Evolutionary conservation across 805 yeast genomes (phyloP).

Genomic region (Saturnispora ahearnii): DNA sequence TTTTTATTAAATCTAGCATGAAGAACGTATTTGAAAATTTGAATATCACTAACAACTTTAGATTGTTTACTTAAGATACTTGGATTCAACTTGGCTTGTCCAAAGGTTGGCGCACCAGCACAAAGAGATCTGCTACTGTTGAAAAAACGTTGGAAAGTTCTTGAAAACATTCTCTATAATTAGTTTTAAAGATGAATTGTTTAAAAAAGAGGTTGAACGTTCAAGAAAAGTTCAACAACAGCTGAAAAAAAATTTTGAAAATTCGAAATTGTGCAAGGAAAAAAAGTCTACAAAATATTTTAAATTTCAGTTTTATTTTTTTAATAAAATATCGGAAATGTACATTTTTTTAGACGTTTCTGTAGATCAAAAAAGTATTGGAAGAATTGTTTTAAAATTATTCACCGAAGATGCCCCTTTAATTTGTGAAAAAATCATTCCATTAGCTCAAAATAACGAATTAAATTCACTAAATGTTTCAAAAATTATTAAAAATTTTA

Average conservation of each 20-base stretch:
- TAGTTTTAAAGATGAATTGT: background rate
- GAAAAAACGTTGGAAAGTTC: slow-evolving; percentile 7
- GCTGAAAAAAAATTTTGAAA: background rate
- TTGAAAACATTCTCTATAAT: background rate
- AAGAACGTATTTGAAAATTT: slow-evolving; percentile 54
- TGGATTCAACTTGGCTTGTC: slow-evolving; percentile 19
- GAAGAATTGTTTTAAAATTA: slow-evolving; percentile 56
- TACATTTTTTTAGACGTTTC: slow-evolving; percentile 30
- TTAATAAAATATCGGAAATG: background rate
- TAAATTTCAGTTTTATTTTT: background rate
- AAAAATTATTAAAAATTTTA: slow-evolving; percentile 57
- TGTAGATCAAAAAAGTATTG: slow-evolving; percentile 35
- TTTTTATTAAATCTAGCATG: slow-evolving; percentile 73
- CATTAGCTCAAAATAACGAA: slow-evolving; percentile 34
- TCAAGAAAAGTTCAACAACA: background rate
- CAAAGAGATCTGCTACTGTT: background rate
- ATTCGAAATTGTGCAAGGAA: background rate
- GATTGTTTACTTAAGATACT: slow-evolving; percentile 7
- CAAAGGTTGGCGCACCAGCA: slow-evolving; percentile 18
- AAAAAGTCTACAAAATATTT: background rate
- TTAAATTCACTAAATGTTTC: slow-evolving; percentile 46
- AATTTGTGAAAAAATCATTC: slow-evolving; percentile 42
- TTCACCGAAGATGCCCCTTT: slow-evolving; percentile 44
- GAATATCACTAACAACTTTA: slow-evolving; percentile 16
- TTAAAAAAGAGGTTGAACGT: background rate